Evolutionary conservation across 202 grass and related monocot genomes (phyloP).

Genomic region (Bolboschoenoplectus hybrid): DNA sequence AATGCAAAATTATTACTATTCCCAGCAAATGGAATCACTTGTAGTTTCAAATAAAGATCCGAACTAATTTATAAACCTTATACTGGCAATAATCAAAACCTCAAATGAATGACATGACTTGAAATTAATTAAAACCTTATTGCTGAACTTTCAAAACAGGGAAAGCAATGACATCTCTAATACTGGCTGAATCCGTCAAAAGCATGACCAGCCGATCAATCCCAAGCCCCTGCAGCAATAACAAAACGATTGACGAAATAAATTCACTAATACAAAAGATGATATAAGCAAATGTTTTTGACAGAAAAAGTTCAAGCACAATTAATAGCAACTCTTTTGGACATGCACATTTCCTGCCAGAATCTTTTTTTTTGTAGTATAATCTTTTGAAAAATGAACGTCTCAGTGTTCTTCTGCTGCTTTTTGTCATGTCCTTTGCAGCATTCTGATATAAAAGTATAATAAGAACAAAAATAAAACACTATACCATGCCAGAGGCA

Average conservation of each 20-base stretch:
- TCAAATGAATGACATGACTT: neutral
- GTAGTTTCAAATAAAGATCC: neutral
- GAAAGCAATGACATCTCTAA: constrained; percentile 93
- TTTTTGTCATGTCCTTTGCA: neutral
- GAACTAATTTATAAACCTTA: neutral
- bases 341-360: neutral
- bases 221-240: constrained; percentile 64
- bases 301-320: neutral
- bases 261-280: constrained; percentile 34
- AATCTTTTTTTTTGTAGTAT: neutral
- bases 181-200: constrained; percentile 84
- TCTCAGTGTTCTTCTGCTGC: neutral
- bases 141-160: constrained; percentile 90
- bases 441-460: neutral
- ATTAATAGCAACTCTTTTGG: neutral
- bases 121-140: constrained; percentile 36
- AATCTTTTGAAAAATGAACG: neutral
- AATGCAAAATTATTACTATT: constrained; percentile 6
- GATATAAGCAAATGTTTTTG: neutral
- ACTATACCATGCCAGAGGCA: constrained; percentile 91
- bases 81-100: neutral
- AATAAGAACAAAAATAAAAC: constrained; percentile 9
- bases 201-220: constrained; percentile 96
- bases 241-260: constrained; percentile 6
- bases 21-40: neutral